phyloP scores from a whole-genome alignment of 495 filamentous ascomycete genomes.

The Hypoxylon lienhwacheense region DNA sequence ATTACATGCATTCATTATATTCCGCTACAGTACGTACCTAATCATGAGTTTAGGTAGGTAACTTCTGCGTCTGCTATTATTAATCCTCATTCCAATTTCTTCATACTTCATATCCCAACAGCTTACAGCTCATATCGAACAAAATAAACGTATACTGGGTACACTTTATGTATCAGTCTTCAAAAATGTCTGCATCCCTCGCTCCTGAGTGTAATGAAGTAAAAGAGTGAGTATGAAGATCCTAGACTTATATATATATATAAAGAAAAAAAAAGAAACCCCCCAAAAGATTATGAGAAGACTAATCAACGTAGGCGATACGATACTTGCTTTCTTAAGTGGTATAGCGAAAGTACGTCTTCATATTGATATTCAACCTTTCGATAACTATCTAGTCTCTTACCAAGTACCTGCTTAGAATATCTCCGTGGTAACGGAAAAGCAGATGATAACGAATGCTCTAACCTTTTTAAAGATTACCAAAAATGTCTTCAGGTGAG shows the following conservation, averaged over 20 bases:
- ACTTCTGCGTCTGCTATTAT: not conserved
- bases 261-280: no score
- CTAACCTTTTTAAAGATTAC: slow-evolving; percentile 81
- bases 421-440: slow-evolving; percentile 79
- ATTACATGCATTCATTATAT: no score
- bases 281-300: not conserved
- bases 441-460: slow-evolving; percentile 73
- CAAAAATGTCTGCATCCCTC: slow-evolving; percentile 58
- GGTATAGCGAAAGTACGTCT: slow-evolving; percentile 91
- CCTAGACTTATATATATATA: no score
- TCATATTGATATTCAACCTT: not conserved
- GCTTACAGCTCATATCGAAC: slow-evolving; percentile 1
- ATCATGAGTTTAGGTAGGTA: not conserved
- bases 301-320: slow-evolving; percentile 62
- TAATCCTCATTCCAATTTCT: not conserved
- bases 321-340: slow-evolving; percentile 90
- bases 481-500: slow-evolving; percentile 76
- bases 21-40: no score
- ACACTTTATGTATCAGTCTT: not conserved
- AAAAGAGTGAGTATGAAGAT: slow-evolving; percentile 68
- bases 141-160: no score
- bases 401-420: slow-evolving; percentile 53
- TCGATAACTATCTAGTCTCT: not conserved
- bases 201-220: slow-evolving; percentile 77
- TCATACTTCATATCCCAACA: not conserved